Conservation (phyloP, 1,284 basidiomycete species). For the Puccinia brachypodii region DNA sequence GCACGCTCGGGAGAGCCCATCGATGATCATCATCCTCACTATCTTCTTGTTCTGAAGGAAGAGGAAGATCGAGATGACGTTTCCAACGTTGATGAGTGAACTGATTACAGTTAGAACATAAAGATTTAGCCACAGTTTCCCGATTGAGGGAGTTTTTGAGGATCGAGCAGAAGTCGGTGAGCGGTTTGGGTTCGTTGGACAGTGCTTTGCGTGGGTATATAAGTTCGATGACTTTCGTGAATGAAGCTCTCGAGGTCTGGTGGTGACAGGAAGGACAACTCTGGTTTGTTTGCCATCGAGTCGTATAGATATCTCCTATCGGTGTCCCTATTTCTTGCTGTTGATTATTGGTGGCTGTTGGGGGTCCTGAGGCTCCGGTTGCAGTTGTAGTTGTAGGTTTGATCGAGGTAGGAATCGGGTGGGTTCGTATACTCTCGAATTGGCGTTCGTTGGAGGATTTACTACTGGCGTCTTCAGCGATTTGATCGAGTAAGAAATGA, state of each 20-base stretch:
- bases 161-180: conserved; percentile 69
- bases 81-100: conserved; percentile 71
- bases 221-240: conserved; percentile 85
- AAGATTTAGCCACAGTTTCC: conserved; percentile 77
- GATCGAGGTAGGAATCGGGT: conserved; percentile 49
- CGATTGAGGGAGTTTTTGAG: conserved; percentile 76
- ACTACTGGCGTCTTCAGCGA: conserved; percentile 64
- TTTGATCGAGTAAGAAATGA: conserved; percentile 82
- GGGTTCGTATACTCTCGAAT: conserved; percentile 56
- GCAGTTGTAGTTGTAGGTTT: conserved; percentile 50
- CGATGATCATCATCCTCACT: too few relatives aligned
- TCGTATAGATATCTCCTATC: conserved; percentile 58
- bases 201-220: conserved; percentile 74
- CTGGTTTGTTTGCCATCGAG: conserved; percentile 56
- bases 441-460: conserved; percentile 51
- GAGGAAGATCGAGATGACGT: conserved; percentile 70
- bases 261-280: conserved; percentile 78
- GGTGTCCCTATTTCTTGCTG: too few relatives aligned
- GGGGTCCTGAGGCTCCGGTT: conserved; percentile 31
- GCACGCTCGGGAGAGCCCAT: conserved; percentile 59
- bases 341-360: too few relatives aligned
- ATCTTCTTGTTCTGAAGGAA: too few relatives aligned
- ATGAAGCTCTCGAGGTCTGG: conserved; percentile 71
- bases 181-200: conserved; percentile 62
- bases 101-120: conserved; percentile 78